Conservation (phyloP, 306 rosid genomes). For the Pyrus pyrifolia region DNA sequence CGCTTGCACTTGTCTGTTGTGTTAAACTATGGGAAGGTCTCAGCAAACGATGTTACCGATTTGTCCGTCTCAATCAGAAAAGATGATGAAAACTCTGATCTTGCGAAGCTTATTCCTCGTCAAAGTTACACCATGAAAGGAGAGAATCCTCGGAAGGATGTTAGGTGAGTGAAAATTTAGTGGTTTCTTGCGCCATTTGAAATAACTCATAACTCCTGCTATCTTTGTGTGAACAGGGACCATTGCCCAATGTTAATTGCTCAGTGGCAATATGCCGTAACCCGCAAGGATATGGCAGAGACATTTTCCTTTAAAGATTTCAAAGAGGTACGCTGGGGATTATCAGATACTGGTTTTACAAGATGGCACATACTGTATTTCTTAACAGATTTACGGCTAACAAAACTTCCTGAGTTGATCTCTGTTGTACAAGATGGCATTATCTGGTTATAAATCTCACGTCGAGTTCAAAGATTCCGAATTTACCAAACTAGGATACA, state of each 20-base stretch:
- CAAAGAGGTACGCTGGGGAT: constrained; percentile 51
- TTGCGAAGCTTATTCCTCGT: constrained; percentile 54
- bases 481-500: not conserved
- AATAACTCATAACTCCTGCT: constrained; percentile 2
- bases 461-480: not conserved
- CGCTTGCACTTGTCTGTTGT: constrained; percentile 78
- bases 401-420: not conserved
- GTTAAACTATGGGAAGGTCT: constrained; percentile 65
- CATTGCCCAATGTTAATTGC: constrained; percentile 77
- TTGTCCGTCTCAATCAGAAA: constrained; percentile 34
- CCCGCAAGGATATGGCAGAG: constrained; percentile 71
- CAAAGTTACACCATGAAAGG: constrained; percentile 89
- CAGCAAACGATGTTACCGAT: constrained; percentile 31
- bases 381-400: not conserved
- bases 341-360: not conserved
- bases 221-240: constrained; percentile 47
- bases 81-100: constrained; percentile 34
- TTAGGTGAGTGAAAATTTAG: constrained; percentile 47
- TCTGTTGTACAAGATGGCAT: not conserved
- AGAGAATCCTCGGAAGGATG: constrained; percentile 54
- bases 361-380: not conserved
- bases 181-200: constrained; percentile 14
- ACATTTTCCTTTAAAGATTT: constrained; percentile 67
- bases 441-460: not conserved
- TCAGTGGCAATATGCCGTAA: constrained; percentile 84